A percentile compares a stretch with the other conserved stretches of the same genome.
phyloP scores from a whole-genome alignment of 2,329 filamentous ascomycete species.

The Scleromitrula shiraiana region DNA sequence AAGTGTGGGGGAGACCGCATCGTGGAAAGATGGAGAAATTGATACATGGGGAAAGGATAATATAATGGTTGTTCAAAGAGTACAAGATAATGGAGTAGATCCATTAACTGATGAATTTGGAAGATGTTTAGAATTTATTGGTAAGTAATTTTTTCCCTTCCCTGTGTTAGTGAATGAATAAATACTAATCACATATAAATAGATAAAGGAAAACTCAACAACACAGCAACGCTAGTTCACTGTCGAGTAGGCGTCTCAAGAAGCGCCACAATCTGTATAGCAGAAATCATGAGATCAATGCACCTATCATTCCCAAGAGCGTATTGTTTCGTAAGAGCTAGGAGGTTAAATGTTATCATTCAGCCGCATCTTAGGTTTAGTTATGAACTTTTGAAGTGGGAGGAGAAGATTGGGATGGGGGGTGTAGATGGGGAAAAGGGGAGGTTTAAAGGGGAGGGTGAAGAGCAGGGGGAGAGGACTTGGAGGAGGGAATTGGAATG shows the following conservation, averaged over 20 bases:
- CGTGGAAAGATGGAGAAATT: conserved; percentile 66
- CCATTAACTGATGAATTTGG: conserved; percentile 79
- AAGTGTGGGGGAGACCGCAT: conserved; percentile 82
- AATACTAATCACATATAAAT: conserved; percentile 13
- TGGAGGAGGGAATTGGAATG: conserved; percentile 80
- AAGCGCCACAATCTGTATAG: conserved; percentile 95
- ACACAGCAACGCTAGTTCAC: conserved; percentile 84
- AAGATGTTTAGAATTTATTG: conserved; percentile 83
- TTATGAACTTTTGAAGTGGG: conserved; percentile 94
- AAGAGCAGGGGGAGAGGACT: too few species aligned
- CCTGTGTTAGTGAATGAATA: conserved; percentile 2
- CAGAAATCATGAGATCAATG: conserved; percentile 87
- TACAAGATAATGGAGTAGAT: conserved; percentile 97
- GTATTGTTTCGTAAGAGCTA: conserved; percentile 91
- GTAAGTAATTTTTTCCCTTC: conserved; percentile 46
- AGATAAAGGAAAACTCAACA: conserved; percentile 73
- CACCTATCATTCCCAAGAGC: conserved; percentile 80
- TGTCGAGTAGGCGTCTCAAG: conserved; percentile 93
- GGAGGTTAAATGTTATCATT: conserved; percentile 93
- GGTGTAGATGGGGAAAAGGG: conserved; percentile 33
- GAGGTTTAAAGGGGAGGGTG: conserved; percentile 20
- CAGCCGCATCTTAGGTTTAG: conserved; percentile 92
- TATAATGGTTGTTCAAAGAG: conserved; percentile 70
- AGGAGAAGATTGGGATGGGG: conserved; percentile 57
- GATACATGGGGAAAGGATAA: conserved; percentile 71